These are phyloP conservation scores for Neurospora intermedia DNA, from an alignment of 495 filamentous ascomycete species.

Conservation along the genomic window DNA sequence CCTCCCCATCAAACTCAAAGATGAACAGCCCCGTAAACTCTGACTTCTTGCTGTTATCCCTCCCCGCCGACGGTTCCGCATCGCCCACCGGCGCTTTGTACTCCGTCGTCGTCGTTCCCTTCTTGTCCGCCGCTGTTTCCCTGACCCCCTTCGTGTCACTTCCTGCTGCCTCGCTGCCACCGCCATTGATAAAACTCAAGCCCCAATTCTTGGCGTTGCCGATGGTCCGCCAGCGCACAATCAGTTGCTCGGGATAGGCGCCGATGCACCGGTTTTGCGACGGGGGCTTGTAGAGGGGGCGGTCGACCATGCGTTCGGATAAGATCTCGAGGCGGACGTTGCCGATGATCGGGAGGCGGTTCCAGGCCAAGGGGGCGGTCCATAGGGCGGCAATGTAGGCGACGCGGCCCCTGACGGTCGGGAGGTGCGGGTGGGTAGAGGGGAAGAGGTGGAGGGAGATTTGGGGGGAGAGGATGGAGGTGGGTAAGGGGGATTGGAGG, in stretches of 20 bases:
- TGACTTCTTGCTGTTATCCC: conserved; percentile 23
- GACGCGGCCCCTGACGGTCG: conserved; percentile 78
- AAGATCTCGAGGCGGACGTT: conserved; percentile 81
- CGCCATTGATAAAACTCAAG: conserved; percentile 7
- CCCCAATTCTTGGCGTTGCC: conserved; percentile 23
- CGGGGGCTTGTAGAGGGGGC: conserved; percentile 8
- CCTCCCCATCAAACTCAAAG: conserved; percentile 90
- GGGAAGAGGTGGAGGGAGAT: conserved; percentile 95
- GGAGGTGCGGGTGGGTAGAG: conserved; percentile 90
- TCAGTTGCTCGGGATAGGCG: conserved; percentile 59
- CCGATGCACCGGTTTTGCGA: conserved; percentile 24
- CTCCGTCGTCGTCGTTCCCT: background rate
- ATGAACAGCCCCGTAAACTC: conserved; percentile 81
- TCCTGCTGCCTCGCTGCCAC: background rate
- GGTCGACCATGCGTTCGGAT: conserved; percentile 72
- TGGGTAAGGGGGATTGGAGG: conserved; percentile 71
- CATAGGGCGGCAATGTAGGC: conserved; percentile 88
- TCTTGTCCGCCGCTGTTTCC: background rate
- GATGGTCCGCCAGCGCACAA: conserved; percentile 70
- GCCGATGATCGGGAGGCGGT: conserved; percentile 76
- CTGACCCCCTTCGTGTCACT: background rate
- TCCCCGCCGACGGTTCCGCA: conserved; percentile 7
- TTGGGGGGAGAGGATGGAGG: conserved; percentile 75
- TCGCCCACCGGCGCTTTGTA: background rate
- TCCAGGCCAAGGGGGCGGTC: conserved; percentile 94